Base-by-base conservation (phyloP, 106 monocot species). In the Posidonia australis region DNA sequence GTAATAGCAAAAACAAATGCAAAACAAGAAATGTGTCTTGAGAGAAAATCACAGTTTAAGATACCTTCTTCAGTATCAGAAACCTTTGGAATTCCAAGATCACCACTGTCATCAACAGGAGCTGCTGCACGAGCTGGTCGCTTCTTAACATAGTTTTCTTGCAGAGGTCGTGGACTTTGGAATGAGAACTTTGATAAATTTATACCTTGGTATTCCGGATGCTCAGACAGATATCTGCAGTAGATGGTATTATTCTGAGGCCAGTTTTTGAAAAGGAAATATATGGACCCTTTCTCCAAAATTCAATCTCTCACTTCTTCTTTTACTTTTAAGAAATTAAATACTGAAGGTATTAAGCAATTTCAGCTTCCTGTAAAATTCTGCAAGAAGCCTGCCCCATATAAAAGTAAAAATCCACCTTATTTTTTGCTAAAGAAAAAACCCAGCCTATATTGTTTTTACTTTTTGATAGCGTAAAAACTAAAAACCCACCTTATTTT, bases 71-170 rank as follows among this genome's bases (percentile, higher is more conserved):
- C 54, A 55, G 5, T 5, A 11, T 23, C 22, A 23, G 24, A 25
- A 55, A n/a, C 14, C 18, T 25, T 25, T 55, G 20, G 54, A 10
- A 64, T 44, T 36, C 36, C 36, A 51, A 51, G 64, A 42, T 54
- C 27, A 72, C 43, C 54, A 58, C 13, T 46, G 20, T 47, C 59
- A 49, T 67, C 63, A 71, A 13, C 16, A 55, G 74, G 20, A 22
- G 59, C 9, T 12, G 26, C 0, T 5, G 31, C 23, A 43, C 66
- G 73, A 54, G 69, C 18, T 32, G 44, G 52, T 13, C 77, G 72
- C 61, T 90, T 86, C 44, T 72, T 80, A 22, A 90, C 78, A 74
- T 90, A 90, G 60, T 86, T 86, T 45, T 83, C 86, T 63, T 81
- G 83, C 19, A 90, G 75, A 67, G 90, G 86, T 60, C 54, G 83